Conservation (phyloP, 2,329 filamentous ascomycete genomes). For the Cercospora zeae-maydis region DNA sequence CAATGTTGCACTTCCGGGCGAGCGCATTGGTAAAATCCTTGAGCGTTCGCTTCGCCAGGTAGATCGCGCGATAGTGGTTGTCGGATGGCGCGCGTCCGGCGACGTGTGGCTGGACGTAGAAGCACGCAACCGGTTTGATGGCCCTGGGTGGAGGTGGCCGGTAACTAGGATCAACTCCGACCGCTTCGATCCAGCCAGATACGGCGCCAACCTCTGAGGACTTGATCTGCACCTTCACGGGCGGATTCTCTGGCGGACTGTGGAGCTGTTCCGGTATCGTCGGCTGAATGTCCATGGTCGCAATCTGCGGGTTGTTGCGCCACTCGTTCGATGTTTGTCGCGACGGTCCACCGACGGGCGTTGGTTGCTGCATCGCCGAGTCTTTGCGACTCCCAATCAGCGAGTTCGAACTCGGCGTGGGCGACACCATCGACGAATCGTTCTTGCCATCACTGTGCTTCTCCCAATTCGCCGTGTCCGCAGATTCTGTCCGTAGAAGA, state of each 20-base stretch:
- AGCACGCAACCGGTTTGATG: constrained; percentile 77
- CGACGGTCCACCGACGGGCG: constrained; percentile 43
- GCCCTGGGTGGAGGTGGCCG: constrained; percentile 70
- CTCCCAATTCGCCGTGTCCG: constrained; percentile 50
- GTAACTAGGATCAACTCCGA: constrained; percentile 85
- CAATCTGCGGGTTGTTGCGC: constrained; percentile 52
- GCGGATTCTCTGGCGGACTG: constrained; percentile 48
- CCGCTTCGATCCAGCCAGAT: constrained; percentile 81
- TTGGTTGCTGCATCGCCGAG: constrained; percentile 45
- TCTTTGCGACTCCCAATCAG: constrained; percentile 39
- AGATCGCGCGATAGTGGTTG: constrained; percentile 78
- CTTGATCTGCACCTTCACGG: constrained; percentile 54
- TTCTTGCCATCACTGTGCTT: constrained; percentile 48
- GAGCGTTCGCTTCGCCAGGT: constrained; percentile 72
- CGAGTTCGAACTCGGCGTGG: constrained; percentile 48
- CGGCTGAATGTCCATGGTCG: constrained; percentile 49
- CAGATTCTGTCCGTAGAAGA: constrained; percentile 50
- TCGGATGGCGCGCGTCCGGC: constrained; percentile 49
- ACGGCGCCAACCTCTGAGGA: constrained; percentile 62
- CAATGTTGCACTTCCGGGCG: constrained; percentile 75
- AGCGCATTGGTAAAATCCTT: constrained; percentile 70
- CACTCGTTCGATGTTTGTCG: constrained; percentile 47
- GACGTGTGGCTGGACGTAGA: constrained; percentile 67
- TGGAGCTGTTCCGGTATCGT: constrained; percentile 43
- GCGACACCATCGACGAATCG: constrained; percentile 55